Conservation (phyloP, 1,284 basidiomycete genomes). For the Chiua sp. region DNA sequence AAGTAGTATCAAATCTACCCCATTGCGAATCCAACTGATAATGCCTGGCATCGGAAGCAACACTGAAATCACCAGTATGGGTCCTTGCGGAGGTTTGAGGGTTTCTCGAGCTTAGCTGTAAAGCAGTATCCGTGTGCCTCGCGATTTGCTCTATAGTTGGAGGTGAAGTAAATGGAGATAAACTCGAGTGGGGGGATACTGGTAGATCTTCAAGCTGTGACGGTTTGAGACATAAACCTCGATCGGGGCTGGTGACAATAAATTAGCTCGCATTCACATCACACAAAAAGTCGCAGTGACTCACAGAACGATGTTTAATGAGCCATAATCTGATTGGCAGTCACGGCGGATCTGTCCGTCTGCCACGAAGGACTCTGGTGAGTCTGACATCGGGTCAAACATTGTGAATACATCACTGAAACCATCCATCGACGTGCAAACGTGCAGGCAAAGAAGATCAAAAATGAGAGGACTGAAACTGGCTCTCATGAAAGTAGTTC, state of each 20-base stretch:
- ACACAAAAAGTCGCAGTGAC: background rate
- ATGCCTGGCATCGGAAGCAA: background rate
- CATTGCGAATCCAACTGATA: background rate
- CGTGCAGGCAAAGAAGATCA: background rate
- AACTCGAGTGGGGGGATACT: background rate
- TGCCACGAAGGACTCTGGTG: background rate
- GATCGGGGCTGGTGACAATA: background rate
- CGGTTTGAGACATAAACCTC: background rate
- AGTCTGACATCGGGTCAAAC: background rate
- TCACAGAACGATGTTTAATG: background rate
- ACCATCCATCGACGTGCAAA: conserved; percentile 6
- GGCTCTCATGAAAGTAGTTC: no score
- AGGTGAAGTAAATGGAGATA: background rate
- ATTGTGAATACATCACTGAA: background rate
- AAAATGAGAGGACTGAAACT: no score
- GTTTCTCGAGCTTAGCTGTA: background rate
- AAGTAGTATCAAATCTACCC: background rate
- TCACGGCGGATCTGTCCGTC: background rate
- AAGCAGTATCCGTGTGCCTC: background rate
- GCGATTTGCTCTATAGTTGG: background rate
- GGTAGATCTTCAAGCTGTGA: background rate
- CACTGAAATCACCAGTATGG: background rate
- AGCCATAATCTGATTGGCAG: background rate
- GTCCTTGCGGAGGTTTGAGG: background rate
- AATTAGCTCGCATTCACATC: conserved; percentile 3